These are phyloP conservation scores for Coleophoma eucalyptorum DNA, from an alignment of 2,329 filamentous ascomycete genomes.

Conservation along the genomic window DNA sequence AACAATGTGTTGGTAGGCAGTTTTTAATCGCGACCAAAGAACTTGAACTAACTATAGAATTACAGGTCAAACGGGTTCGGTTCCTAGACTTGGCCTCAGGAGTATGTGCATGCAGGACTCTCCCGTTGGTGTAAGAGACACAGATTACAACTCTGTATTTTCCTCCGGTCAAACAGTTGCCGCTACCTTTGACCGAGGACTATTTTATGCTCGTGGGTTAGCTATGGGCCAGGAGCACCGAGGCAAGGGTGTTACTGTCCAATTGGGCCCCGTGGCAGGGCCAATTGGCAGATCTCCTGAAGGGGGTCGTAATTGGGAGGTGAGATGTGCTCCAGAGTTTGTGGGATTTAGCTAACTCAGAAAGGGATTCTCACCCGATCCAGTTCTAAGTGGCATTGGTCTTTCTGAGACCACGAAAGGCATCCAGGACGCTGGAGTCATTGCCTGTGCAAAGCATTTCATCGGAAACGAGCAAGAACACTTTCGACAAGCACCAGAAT, in stretches of 20 bases:
- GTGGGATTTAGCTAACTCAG: conserved; percentile 36
- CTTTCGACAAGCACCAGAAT: conserved; percentile 29
- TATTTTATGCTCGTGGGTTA: conserved; percentile 48
- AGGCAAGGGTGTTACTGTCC: conserved; percentile 70
- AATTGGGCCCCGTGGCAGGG: conserved; percentile 72
- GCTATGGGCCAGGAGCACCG: conserved; percentile 59
- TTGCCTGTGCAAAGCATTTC: conserved; percentile 79
- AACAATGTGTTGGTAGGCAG: not conserved
- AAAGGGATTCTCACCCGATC: conserved; percentile 66
- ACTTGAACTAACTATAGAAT: conserved; percentile 18
- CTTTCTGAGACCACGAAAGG: conserved; percentile 72
- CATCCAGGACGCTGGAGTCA: conserved; percentile 77
- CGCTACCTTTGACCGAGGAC: conserved; percentile 63
- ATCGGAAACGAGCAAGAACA: conserved; percentile 67
- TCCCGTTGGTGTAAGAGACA: conserved; percentile 35
- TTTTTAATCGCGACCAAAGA: conserved; percentile 5
- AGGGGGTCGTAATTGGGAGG: conserved; percentile 69
- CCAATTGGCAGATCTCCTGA: conserved; percentile 63
- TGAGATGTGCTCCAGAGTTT: conserved; percentile 51
- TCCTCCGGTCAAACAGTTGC: conserved; percentile 67
- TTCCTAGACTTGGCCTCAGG: conserved; percentile 28
- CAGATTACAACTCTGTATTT: conserved; percentile 67
- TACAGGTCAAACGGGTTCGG: conserved; percentile 21
- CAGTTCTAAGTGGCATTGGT: conserved; percentile 67
- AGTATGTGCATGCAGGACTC: conserved; percentile 29